phyloP scores from a whole-genome alignment of 495 filamentous ascomycete genomes.

The Aspergillus panamensis region DNA sequence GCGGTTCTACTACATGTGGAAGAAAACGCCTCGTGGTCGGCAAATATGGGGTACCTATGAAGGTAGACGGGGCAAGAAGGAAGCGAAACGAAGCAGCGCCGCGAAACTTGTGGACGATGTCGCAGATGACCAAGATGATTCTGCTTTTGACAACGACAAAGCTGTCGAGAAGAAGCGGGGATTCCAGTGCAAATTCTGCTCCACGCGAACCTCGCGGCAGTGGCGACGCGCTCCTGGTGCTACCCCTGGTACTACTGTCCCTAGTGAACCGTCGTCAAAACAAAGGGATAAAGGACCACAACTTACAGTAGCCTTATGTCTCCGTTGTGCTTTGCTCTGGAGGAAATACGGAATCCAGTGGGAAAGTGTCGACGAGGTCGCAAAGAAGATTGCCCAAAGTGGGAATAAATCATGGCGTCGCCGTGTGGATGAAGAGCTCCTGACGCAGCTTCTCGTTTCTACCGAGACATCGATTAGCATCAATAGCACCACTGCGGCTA shows the following conservation, averaged over 20 bases:
- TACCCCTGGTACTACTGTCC: constrained; percentile 63
- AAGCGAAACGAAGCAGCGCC: constrained; percentile 58
- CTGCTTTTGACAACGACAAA: constrained; percentile 91
- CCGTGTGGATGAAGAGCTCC: constrained; percentile 83
- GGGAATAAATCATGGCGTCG: constrained; percentile 85
- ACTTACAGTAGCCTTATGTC: constrained; percentile 79
- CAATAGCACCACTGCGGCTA: constrained; percentile 43
- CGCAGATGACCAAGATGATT: constrained; percentile 90
- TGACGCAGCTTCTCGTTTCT: constrained; percentile 68
- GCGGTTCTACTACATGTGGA: constrained; percentile 96
- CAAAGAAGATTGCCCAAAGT: constrained; percentile 78
- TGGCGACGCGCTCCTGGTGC: constrained; percentile 87
- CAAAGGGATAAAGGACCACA: constrained; percentile 69
- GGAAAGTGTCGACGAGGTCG: constrained; percentile 91
- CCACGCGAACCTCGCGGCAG: constrained; percentile 71
- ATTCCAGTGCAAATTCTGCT: constrained; percentile 95
- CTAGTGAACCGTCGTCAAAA: constrained; percentile 62
- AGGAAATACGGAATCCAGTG: constrained; percentile 92
- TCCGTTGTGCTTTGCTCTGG: constrained; percentile 88
- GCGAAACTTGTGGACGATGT: constrained; percentile 85
- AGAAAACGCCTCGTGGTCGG: constrained; percentile 82
- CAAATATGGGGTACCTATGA: constrained; percentile 88
- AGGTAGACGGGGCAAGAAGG: constrained; percentile 83
- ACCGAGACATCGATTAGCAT: constrained; percentile 49
- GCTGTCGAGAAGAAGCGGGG: constrained; percentile 69